Evolutionary conservation across 139 green algal genomes (phyloP), one percentile per base, ranked within the genome.

Genomic region (Chlorella sp.): DNA sequence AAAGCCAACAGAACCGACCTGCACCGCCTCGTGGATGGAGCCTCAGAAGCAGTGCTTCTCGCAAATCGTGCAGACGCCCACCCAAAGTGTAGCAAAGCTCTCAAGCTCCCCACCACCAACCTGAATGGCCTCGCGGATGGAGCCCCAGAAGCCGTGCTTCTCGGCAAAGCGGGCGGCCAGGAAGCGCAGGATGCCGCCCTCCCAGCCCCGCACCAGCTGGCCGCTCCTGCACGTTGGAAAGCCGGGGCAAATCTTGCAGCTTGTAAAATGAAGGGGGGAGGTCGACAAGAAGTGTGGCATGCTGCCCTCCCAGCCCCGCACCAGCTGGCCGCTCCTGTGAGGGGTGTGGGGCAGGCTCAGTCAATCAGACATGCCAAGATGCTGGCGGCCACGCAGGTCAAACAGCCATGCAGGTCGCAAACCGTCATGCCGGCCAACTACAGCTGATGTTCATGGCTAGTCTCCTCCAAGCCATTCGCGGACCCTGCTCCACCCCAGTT

Each of bases 161-260:
- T 87, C 87, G 28, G 82, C 70, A 20, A 93, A 82, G 32, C 87
- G 83, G 16, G 92, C 92, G 11, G 51, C 46, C 67, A 96, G 85
- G 84, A 97, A 95, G 43, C 81, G 74, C 19, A 95, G 72, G 84
- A 97, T 89, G 46, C 94, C 94, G 34, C 38, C 44, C 80, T 98
- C 95, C 94, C 94, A 98, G 48, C 94, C 94, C 0, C 77, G 73
- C 46, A 97, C 91, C 69, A 97, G 91, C 85, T 95, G 90, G 14
- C 92, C 92, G 76, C 60, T 60, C 38, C 77, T 83, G 77, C 56
- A 46, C 48, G 51, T 7, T 1, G 3, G 38, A 7, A 32, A 36
- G 68, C 36, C 19, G 28, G n/a, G n/a, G n/a, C n/a, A n/a, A n/a
- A n/a, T n/a, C n/a, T n/a, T n/a, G n/a, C n/a, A n/a, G n/a, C n/a